A percentile compares a stretch with the other conserved stretches of the same genome.
Conservation (phyloP, 78 protist species). For the Dictyostelium firmibasis region DNA sequence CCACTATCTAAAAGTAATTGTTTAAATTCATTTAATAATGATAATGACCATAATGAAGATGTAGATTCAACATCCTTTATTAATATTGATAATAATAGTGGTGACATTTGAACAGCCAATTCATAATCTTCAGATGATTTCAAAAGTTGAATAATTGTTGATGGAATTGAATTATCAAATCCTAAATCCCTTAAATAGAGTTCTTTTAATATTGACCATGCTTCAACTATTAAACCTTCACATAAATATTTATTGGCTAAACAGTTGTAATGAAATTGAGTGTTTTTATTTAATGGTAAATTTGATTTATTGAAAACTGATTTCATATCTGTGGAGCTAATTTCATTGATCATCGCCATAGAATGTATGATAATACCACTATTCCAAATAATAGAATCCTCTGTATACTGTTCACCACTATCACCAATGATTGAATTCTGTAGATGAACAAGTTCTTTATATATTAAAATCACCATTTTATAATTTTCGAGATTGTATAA, state of each 20-base stretch:
- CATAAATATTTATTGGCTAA: background rate
- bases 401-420: no score
- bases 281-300: background rate
- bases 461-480: background rate
- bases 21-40: background rate
- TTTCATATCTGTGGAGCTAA: background rate
- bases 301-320: background rate
- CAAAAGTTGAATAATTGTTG: background rate
- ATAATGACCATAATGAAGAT: background rate
- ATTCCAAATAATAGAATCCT: background rate
- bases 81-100: background rate
- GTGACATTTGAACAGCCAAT: background rate
- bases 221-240: background rate
- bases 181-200: background rate
- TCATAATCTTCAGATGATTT: background rate
- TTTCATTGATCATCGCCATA: background rate
- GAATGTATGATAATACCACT: background rate
- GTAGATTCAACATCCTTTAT: no score
- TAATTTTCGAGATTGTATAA: background rate
- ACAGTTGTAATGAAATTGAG: background rate
- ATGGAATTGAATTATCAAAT: background rate
- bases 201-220: background rate
- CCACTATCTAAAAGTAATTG: background rate
- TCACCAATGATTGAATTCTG: background rate
- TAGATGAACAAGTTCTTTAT: background rate